These are phyloP conservation scores for Pyrenophora seminiperda DNA, from an alignment of 2,329 filamentous ascomycete species.

Conservation along the genomic window DNA sequence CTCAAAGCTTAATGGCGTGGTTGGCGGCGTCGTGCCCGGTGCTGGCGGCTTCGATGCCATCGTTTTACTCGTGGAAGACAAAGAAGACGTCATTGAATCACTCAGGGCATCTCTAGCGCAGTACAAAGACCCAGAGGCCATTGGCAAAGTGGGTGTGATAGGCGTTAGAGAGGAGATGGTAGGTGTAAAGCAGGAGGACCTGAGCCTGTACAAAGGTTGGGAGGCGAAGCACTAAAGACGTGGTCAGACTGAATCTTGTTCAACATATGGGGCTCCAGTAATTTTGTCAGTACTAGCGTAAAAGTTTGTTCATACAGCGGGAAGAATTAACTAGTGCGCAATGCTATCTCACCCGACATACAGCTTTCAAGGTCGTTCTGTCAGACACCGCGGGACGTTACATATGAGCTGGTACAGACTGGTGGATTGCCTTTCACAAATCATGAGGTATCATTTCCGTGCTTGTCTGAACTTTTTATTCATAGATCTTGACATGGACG, in stretches of 20 bases:
- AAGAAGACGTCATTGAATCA: constrained; percentile 63
- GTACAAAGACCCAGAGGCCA: constrained; percentile 62
- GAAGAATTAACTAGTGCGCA: background rate
- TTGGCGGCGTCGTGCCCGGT: constrained; percentile 90
- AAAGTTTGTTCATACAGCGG: background rate
- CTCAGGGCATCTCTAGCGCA: constrained; percentile 66
- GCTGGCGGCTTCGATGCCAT: constrained; percentile 94
- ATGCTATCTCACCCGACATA: too few relatives aligned
- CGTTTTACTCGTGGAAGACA: constrained; percentile 77
- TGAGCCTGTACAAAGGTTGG: constrained; percentile 50
- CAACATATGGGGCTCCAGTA: background rate
- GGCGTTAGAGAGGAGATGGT: constrained; percentile 74
- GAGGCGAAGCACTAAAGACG: constrained; percentile 14
- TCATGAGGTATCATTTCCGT: constrained; percentile 25
- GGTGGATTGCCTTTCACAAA: constrained; percentile 16
- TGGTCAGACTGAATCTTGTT: background rate
- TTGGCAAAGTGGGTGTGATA: constrained; percentile 67
- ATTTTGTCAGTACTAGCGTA: constrained; percentile 3
- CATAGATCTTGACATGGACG: constrained; percentile 50
- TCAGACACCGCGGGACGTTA: too few relatives aligned
- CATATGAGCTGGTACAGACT: background rate
- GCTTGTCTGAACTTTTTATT: constrained; percentile 48
- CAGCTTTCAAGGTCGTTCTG: too few relatives aligned
- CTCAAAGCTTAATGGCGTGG: constrained; percentile 73
- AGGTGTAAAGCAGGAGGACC: constrained; percentile 58